Percentiles rank a stretch among this genome's conserved stretches.
Conservation (phyloP, 2,329 filamentous ascomycete species). For the Pochonia chlamydosporia region DNA sequence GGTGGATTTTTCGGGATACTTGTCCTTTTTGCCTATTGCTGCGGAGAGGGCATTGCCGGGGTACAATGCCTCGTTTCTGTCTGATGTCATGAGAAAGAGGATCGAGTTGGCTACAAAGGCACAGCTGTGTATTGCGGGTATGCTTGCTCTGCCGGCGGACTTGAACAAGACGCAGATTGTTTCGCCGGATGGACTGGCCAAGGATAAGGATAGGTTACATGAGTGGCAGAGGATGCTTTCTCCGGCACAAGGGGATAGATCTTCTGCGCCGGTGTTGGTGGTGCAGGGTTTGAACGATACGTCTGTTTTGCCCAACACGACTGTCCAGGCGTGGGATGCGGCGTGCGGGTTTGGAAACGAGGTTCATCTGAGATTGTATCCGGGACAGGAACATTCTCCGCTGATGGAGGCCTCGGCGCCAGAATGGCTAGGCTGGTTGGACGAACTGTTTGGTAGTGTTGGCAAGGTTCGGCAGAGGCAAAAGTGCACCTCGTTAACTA, state of each 20-base stretch:
- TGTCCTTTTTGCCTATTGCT: constrained; percentile 4
- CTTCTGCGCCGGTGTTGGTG: constrained; percentile 11
- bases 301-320: constrained; percentile 6
- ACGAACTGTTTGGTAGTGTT: neutral
- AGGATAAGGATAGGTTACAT: neutral
- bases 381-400: constrained; percentile 5
- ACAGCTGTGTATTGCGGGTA: constrained; percentile 8
- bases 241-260: constrained; percentile 4
- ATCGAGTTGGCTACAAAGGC: constrained; percentile 3
- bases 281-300: constrained; percentile 9
- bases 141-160: constrained; percentile 5
- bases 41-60: constrained; percentile 2
- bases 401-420: constrained; percentile 1
- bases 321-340: neutral
- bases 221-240: constrained; percentile 6
- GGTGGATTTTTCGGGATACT: neutral
- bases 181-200: neutral
- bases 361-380: constrained; percentile 8
- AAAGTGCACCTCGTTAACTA: neutral
- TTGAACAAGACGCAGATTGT: neutral
- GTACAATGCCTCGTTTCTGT: neutral
- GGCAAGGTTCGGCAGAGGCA: neutral
- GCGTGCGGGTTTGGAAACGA: constrained; percentile 8
- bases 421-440: neutral
- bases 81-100: constrained; percentile 1